Evolutionary conservation across 1,284 basidiomycete genomes (phyloP).

Genomic region (Malassezia nana): DNA sequence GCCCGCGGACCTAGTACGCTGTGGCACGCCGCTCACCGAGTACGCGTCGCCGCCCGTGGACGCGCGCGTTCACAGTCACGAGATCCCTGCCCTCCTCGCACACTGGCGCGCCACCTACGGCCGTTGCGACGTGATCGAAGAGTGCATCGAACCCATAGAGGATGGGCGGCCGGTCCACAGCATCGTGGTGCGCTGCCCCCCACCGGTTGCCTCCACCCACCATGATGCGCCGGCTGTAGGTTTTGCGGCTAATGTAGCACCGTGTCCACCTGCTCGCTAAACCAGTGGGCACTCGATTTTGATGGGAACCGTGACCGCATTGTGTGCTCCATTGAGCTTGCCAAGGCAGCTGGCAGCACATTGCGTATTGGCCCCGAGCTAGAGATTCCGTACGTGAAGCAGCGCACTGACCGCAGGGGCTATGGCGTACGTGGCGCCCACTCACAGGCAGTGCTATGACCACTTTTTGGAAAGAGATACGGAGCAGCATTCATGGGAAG

Average conservation of each 20-base stretch:
- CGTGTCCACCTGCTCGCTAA: constrained; percentile 62
- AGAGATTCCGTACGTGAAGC: constrained; percentile 68
- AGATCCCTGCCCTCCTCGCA: not conserved
- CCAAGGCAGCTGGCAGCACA: constrained; percentile 78
- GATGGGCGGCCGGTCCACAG: constrained; percentile 16
- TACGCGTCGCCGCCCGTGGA: constrained; percentile 12
- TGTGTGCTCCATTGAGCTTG: constrained; percentile 71
- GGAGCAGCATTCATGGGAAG: constrained; percentile 42
- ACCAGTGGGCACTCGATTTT: constrained; percentile 93
- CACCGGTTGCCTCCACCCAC: not conserved
- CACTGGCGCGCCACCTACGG: not conserved
- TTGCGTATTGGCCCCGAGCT: constrained; percentile 94
- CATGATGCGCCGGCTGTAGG: constrained; percentile 11
- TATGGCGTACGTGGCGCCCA: constrained; percentile 19
- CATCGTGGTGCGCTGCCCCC: not conserved
- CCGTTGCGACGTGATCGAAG: not conserved
- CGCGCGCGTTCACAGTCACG: constrained; percentile 11
- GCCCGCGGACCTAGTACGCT: not conserved
- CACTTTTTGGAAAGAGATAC: constrained; percentile 42
- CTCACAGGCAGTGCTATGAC: constrained; percentile 30
- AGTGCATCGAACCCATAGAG: constrained; percentile 16
- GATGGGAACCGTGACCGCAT: constrained; percentile 74
- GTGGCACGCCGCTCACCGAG: not conserved
- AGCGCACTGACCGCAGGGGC: constrained; percentile 17
- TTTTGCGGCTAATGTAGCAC: constrained; percentile 14